Base-by-base conservation (phyloP, 1,139 yeast species). In the Scheffersomyces quercinus region DNA sequence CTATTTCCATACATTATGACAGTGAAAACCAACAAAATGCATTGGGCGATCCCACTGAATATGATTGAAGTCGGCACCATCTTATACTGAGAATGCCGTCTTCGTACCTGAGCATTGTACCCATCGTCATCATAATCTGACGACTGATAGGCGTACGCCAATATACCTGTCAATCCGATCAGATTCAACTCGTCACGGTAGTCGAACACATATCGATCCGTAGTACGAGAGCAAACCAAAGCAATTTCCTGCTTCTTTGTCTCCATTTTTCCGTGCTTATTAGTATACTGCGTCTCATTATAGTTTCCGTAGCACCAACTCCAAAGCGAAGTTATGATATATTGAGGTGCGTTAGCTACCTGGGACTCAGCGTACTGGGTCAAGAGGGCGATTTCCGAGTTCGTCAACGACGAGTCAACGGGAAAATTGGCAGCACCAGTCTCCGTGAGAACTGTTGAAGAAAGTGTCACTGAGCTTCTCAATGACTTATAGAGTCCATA, bases 341-440 rank as follows among this genome's bases (percentile, higher is more conserved):
- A 72, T 53, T 81, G 83, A 0, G 85, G 84, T 0, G 82, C 77
- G 29, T 59, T 52, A 5, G 66, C 64, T n/a, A 80, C 81, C 52
- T 77, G 75, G 4, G 62, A 60, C 43, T 68, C 65, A 2, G 82
- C 77, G 49, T 79, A 79, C 10, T 68, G 60, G 0, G 81, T 65
- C 34, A 81, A 58, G 5, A 80, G 60, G 8, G 64, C 51, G 28
- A 81, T 72, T 47, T 79, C 82, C 2, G 83, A 75, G 41, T 81
- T 75, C 3, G 83, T 76, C 28, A 79, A 59, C 0, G 74, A 57
- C 24, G 62, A 49, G 45, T 67, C 79, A 3, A 65, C 53, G 1
- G 75, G 73, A 31, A 63, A 55, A 11, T 44, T 51, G 39, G 49
- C 49, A 12, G 47, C 45, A 3, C 48, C 47, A 2, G 49, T 36